phyloP scores from a whole-genome alignment of 2,329 filamentous ascomycete species.

The Xylariaceae sp. region DNA sequence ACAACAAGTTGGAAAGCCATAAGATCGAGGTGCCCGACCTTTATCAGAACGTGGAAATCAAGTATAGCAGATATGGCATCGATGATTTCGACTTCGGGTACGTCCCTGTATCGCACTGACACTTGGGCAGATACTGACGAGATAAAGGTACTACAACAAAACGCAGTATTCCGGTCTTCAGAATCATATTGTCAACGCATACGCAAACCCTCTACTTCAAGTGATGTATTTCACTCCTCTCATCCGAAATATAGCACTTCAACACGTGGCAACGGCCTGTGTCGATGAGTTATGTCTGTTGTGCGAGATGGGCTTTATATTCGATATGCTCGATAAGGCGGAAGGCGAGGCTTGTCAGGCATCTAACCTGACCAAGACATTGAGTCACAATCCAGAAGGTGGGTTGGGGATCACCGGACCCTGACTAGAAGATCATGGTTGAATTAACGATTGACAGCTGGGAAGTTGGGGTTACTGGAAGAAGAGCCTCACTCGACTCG shows the following conservation, averaged over 20 bases:
- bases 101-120: slow-evolving; percentile 23
- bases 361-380: slow-evolving; percentile 86
- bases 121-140: slow-evolving; percentile 1
- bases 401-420: slow-evolving; percentile 15
- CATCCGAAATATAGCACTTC: slow-evolving; percentile 80
- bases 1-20: slow-evolving; percentile 66
- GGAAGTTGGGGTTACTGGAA: slow-evolving; percentile 75
- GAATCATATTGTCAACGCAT: slow-evolving; percentile 95
- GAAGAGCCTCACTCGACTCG: slow-evolving; percentile 73
- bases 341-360: slow-evolving; percentile 92
- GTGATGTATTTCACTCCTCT: slow-evolving; percentile 87
- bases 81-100: slow-evolving; percentile 97
- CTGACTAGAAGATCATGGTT: background rate
- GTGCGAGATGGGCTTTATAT: slow-evolving; percentile 91
- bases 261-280: slow-evolving; percentile 84
- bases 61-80: slow-evolving; percentile 98
- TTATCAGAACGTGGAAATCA: slow-evolving; percentile 94
- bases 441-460: slow-evolving; percentile 41
- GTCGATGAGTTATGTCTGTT: slow-evolving; percentile 78
- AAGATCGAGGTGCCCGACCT: slow-evolving; percentile 80
- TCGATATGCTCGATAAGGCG: slow-evolving; percentile 97
- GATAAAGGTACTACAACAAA: slow-evolving; percentile 80
- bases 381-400: slow-evolving; percentile 78
- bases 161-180: slow-evolving; percentile 88
- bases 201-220: slow-evolving; percentile 88